Evolutionary conservation across 345 rosid genomes (phyloP), one percentile per base, ranked within the genome.

Genomic region (Syzygium oleosum): DNA sequence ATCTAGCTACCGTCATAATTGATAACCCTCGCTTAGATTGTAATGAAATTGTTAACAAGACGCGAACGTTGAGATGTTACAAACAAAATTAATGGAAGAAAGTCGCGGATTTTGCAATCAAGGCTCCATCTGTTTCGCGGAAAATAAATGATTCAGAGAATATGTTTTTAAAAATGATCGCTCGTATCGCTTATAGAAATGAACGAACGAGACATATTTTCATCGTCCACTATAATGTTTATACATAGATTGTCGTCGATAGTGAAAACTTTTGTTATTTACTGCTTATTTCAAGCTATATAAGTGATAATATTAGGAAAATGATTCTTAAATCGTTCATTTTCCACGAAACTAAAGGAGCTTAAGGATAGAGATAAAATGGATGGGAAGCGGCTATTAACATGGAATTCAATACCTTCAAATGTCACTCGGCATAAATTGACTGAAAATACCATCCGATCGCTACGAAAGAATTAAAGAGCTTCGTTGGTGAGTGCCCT

Each of bases 101-200:
- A 73, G 12, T 19, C 0, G 0, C 13, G 2, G 2, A 38, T 9
- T 73, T 68, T 68, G 9, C 4, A 17, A 34, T 9, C 38, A 19
- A 73, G 0, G 12, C 2, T 19, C 3, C 0, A 0, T 19, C 19
- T 9, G 0, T 73, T 73, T 38, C 3, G 6, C 0, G 1, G 10
- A 1, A 73, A 38, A 4, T 73, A 1, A 73, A 73, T 73, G 5
- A 19, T 4, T 19, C 19, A 2, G 19, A 34, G 9, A 2, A 34
- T 0, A 9, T 31, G 0, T 68, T 73, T 0, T 9, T 8, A 34
- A 73, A 19, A 34, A 34, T 17, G 0, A 9, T 2, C 0, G 10
- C 10, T 34, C 9, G 0, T 73, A 73, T 19, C 1, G 23, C 15
- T 4, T 38, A 10, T 0, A 5, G 1, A 17, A 9, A 73, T 2